Percentiles rank a stretch among this genome's conserved stretches.
These are phyloP conservation scores for Penicillium simplicissimum DNA, from an alignment of 495 filamentous ascomycete genomes.

Conservation along the genomic window DNA sequence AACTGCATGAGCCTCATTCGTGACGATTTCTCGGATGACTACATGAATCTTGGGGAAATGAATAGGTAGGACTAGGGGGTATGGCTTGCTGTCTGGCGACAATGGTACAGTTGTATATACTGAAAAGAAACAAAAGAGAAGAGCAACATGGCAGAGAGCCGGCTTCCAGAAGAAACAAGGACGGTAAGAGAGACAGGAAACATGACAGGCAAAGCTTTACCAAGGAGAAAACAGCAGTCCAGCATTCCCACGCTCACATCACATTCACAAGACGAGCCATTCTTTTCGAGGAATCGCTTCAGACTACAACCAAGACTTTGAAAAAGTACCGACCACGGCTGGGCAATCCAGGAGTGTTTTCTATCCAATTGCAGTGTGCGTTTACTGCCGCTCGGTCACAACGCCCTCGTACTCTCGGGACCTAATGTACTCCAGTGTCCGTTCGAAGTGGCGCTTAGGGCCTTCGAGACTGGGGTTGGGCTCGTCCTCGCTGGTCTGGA, in stretches of 20 bases:
- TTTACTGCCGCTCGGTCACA: constrained; percentile 65
- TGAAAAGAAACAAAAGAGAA: constrained; percentile 21
- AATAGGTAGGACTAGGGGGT: constrained; percentile 22
- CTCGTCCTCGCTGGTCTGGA: constrained; percentile 72
- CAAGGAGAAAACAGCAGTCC: constrained; percentile 14
- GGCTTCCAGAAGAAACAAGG: constrained; percentile 24
- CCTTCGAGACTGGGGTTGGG: constrained; percentile 76
- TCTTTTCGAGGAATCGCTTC: background rate
- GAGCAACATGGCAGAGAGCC: constrained; percentile 15
- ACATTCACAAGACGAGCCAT: background rate
- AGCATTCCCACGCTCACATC: background rate
- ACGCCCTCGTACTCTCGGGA: constrained; percentile 92
- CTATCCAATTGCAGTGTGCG: background rate
- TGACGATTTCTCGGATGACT: background rate
- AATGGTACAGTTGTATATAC: constrained; percentile 42
- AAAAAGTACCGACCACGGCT: no score
- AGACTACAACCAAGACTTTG: background rate
- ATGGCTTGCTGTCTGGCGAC: constrained; percentile 29
- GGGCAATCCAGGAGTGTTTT: background rate
- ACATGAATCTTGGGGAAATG: background rate
- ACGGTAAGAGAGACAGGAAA: constrained; percentile 12
- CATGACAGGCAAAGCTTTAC: constrained; percentile 3
- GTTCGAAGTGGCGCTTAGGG: constrained; percentile 87
- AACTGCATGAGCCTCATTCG: background rate
- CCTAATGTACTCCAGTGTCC: constrained; percentile 90